Evolutionary conservation across 148 eudicot genomes (phyloP).

Genomic region (Rhododendron simsii): DNA sequence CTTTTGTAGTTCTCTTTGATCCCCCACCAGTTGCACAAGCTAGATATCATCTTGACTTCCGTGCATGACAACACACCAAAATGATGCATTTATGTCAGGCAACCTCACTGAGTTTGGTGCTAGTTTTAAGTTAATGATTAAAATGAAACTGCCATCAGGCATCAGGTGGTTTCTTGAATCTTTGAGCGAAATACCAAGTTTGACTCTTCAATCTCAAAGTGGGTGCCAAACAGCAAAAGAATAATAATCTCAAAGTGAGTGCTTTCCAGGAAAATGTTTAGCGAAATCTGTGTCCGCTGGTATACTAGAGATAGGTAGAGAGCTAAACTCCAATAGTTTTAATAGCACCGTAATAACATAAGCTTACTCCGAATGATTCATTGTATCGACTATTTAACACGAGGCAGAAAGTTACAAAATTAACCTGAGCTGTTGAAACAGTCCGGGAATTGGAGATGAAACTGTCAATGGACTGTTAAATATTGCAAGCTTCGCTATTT

Average conservation of each 20-base stretch:
- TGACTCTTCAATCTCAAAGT: background rate
- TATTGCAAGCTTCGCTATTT: slow-evolving; percentile 70
- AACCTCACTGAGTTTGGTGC: background rate
- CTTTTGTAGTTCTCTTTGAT: background rate
- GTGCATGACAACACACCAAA: background rate
- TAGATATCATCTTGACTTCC: background rate
- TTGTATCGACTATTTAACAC: background rate
- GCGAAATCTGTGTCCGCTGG: background rate
- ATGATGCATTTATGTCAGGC: background rate
- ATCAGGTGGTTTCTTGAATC: slow-evolving; percentile 1
- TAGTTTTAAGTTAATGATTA: slow-evolving; percentile 2
- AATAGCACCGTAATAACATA: background rate
- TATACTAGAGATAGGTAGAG: background rate
- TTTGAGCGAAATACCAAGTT: background rate
- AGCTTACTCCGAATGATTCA: background rate
- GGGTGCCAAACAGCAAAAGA: background rate
- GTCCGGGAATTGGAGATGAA: slow-evolving; percentile 89
- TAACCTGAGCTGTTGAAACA: slow-evolving; percentile 94
- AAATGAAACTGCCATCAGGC: background rate
- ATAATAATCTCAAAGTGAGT: background rate
- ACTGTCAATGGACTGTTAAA: slow-evolving; percentile 84
- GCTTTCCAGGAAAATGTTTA: background rate
- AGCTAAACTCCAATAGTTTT: background rate
- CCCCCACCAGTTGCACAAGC: background rate
- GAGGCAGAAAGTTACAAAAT: background rate